Percentiles rank a stretch among this genome's conserved stretches.
phyloP scores from a whole-genome alignment of 1,139 yeast species.

The Taiozyma onychis region DNA sequence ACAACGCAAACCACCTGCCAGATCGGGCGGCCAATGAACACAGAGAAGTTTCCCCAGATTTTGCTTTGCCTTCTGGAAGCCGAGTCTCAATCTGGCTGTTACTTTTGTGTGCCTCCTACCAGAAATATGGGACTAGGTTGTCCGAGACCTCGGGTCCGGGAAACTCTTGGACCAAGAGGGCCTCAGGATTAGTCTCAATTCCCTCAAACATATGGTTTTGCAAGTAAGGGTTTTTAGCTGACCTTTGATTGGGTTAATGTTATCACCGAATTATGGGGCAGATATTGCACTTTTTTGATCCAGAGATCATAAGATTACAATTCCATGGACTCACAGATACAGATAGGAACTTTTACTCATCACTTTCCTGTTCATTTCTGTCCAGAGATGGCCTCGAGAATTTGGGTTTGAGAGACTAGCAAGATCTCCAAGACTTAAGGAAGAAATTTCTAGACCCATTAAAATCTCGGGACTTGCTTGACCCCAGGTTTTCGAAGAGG shows the following conservation, averaged over 20 bases:
- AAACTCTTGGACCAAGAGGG: background rate
- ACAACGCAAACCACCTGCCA: background rate
- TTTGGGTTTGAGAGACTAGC: background rate
- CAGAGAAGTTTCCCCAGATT: background rate
- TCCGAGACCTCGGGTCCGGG: background rate
- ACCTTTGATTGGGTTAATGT: background rate
- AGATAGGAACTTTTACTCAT: background rate
- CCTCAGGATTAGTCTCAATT: background rate
- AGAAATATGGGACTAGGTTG: background rate
- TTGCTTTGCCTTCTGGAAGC: background rate
- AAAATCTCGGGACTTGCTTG: background rate
- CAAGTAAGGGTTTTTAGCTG: background rate
- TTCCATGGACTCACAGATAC: background rate
- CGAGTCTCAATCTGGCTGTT: background rate
- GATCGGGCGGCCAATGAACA: background rate
- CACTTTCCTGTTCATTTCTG: background rate
- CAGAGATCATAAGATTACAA: background rate
- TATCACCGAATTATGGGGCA: background rate
- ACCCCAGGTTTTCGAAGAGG: background rate
- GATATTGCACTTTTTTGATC: background rate
- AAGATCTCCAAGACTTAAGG: background rate
- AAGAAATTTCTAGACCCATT: background rate
- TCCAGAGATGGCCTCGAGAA: background rate
- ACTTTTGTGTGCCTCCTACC: background rate
- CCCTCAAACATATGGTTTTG: background rate